Evolutionary conservation across 225 moss, liverwort and hornwort species (phyloP), one percentile per base, ranked within the genome.

Genomic region (Climacium dendroides): DNA sequence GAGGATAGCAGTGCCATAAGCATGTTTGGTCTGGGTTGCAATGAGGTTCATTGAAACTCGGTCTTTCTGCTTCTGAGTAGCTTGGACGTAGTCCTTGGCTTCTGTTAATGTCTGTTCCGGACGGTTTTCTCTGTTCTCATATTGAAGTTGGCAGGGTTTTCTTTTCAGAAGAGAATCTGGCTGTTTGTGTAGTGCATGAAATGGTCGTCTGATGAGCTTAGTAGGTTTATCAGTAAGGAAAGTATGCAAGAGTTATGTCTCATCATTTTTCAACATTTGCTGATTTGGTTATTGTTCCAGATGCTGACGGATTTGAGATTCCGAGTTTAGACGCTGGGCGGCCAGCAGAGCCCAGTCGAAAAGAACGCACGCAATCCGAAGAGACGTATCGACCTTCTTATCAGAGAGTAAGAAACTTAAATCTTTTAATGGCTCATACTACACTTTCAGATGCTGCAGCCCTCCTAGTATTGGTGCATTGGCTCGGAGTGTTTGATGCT

Each of bases 251-350:
- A 61, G 83, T 81, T 66, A 26, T 78, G 32, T 47, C 25, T 57
- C 30, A 14, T 28, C 34, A 47, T 34, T 57, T 77, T 69, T 28
- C 32, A 50, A 41, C n/a, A n/a, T n/a, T n/a, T 55, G 63, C 81
- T 87, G 59, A 87, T 79, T 53, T 62, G 43, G 37, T 74, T 74
- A 34, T 64, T 81, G 43, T 76, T n/a, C 54, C 16, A 98, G 98
- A 99, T 95, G 99, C 99, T 69, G 97, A 99, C 74, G 99, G 96
- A 71, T 99, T 99, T 87, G 96, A 99, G 90, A 99, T 99, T 87
- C 99, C 95, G 80, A 99, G 99, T 85, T 89, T 99, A 72, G 96
- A 97, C 78, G 92, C 95, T 74, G 94, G 94, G 80, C 95, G 96
- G 81, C 92, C 95, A 71, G 93, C 86, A 86, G 90, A 91, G 82